A percentile compares a stretch with the other conserved stretches of the same genome.
Conservation (phyloP, 1,284 basidiomycete species). For the Anthracocystis setariae region DNA sequence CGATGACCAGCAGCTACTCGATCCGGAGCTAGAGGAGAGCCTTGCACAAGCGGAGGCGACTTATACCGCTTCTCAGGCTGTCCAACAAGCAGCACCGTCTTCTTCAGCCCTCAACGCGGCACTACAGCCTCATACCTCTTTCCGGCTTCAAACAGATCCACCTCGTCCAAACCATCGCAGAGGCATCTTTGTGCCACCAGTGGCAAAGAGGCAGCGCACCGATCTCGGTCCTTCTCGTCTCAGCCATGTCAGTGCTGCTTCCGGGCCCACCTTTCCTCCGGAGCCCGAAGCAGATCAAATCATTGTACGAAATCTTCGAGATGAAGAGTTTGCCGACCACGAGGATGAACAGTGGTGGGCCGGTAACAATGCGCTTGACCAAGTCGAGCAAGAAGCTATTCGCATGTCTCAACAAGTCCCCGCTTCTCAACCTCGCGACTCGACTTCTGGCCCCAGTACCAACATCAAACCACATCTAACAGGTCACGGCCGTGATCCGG, state of each 20-base stretch:
- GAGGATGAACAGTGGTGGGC: constrained; percentile 50
- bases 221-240: constrained; percentile 27
- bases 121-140: constrained; percentile 9
- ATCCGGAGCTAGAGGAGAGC: constrained; percentile 44
- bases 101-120: neutral
- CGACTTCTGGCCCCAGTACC: neutral
- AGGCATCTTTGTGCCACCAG: constrained; percentile 34
- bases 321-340: constrained; percentile 35
- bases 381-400: constrained; percentile 45
- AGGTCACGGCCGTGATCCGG: neutral
- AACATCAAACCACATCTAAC: neutral
- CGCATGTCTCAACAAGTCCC: constrained; percentile 49
- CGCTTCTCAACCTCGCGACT: constrained; percentile 13
- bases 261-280: neutral
- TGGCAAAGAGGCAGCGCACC: constrained; percentile 35
- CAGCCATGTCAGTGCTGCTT: constrained; percentile 5
- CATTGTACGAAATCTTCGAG: constrained; percentile 36
- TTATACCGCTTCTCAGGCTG: constrained; percentile 39
- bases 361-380: constrained; percentile 36
- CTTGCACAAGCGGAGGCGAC: constrained; percentile 44
- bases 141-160: constrained; percentile 9
- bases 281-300: constrained; percentile 38
- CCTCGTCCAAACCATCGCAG: constrained; percentile 11
- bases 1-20: constrained; percentile 33
- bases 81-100: constrained; percentile 4